Base-by-base conservation (phyloP, 2,329 filamentous ascomycete species). In the Fusarium sp. region DNA sequence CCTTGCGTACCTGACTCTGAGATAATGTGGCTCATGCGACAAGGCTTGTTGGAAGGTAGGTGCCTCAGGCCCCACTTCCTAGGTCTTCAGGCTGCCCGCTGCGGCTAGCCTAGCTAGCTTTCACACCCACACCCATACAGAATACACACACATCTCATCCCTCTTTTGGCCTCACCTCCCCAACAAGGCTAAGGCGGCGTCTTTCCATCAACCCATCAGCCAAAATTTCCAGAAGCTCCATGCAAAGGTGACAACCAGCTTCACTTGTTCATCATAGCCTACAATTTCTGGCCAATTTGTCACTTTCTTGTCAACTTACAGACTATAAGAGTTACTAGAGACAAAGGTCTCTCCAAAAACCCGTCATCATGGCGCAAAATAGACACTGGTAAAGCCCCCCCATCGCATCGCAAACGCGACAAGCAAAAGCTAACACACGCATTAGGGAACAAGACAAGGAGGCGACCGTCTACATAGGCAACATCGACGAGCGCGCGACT, bases 391-490 rank as follows among this genome's bases (percentile, higher is more conserved):
- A 85, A 72, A 83, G 55, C 46, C 36, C n/a, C 20, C 23, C 11
- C 13, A 47, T 52, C 36, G 40, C 18, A 44, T 49, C 30, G 40
- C 37, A 52, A 20, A 67, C 36, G 34, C 33, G 42, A 41, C 34
- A 62, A 53, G 28, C 28, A 52, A 57, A 57, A 55, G 56, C 70
- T 74, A 59, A 65, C 67, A 38, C 23, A 41, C n/a, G 18, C 71
- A 23, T 23, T 23, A 94, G 92, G 92, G 93, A 97, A 79, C 95
- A 98, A 84, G 95, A 98, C 82, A 97, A 97, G 81, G 95, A 98
- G 82, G 94, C 94, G 73, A 98, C 96, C 41, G 92, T 98, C 79
- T 99, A 99, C 81, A 93, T 98, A 73, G 96, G 96, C 78, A 98
- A 98, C 80, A 93, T 99, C 76, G 96, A 99, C 83, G 96, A 99